Base-by-base conservation (phyloP, 805 yeast species). In the Sugiyamaella lignohabitans region DNA sequence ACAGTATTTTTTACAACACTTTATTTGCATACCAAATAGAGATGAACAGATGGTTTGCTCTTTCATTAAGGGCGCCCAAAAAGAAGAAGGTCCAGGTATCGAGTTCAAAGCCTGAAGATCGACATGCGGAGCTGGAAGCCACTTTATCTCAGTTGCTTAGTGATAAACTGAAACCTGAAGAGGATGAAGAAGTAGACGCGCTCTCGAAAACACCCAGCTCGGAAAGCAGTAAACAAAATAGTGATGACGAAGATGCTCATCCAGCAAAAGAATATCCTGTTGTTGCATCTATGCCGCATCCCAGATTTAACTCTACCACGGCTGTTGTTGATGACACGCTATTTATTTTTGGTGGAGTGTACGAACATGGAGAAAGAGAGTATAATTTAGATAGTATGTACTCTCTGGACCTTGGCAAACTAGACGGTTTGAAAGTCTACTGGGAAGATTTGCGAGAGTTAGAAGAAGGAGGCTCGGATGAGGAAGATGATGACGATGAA, bases 321-420 rank as follows among this genome's bases (percentile, higher is more conserved):
- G 81, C 94, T 48, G 95, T 91, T 1, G 79, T 84, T 34, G 95
- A 84, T 56, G 98, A 91, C 60, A 75, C 74, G 0, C 70, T 88
- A 49, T 91, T 80, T 64, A 83, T 93, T 6, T 88, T 76, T 60
- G 96, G 97, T 20, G 98, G 98, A 56, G 77, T 82, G 38, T 91
- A 82, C 80, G 98, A 93, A 62, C 68, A 75, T 24, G 95, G 89
- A 3, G 98, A 93, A 43, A 82, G 76, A 50, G 98, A 91, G 62
- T 85, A 75, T 62, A 76, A 78, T 37, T 73, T 93, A 56, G 96
- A 91, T 62, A 82, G 95, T 5, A 76, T 91, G 62, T 93, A 91
- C 59, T 74, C 89, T 22, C 72, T 93, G 40, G 96, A 93, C 66
- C 69, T 91, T 54, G 87, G 86, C 35, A 86, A 82, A 59, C 67